These are phyloP conservation scores for Clausena lansium DNA, from an alignment of 345 rosid genomes.

Conservation along the genomic window DNA sequence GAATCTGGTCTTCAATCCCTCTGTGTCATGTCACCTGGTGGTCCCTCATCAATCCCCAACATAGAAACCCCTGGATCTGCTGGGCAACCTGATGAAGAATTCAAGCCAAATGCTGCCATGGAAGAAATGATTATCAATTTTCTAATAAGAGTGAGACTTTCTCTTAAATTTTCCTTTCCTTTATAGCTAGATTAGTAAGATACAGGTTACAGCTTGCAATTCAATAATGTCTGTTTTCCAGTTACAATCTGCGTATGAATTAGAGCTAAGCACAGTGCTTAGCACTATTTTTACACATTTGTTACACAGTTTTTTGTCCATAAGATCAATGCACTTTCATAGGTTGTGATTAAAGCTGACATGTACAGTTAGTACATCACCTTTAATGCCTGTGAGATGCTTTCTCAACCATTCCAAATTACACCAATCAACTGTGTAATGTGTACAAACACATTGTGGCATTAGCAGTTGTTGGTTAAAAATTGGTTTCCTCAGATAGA, in stretches of 20 bases:
- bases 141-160: slow-evolving; percentile 83
- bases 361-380: neutral
- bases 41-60: slow-evolving; percentile 79
- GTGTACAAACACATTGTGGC: neutral
- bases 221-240: neutral
- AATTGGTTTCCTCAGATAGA: neutral
- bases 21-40: slow-evolving; percentile 95
- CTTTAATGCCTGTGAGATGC: neutral
- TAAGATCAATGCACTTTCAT: neutral
- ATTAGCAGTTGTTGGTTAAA: neutral
- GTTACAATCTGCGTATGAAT: neutral
- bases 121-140: slow-evolving; percentile 99
- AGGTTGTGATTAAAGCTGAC: neutral
- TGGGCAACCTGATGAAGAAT: slow-evolving; percentile 97
- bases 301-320: neutral
- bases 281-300: neutral
- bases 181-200: slow-evolving; percentile 12
- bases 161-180: slow-evolving; percentile 16
- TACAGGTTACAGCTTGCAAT: neutral
- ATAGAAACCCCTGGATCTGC: slow-evolving; percentile 96
- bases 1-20: slow-evolving; percentile 96
- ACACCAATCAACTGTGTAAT: neutral
- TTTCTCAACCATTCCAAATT: neutral
- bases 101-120: slow-evolving; percentile 99
- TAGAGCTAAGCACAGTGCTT: neutral